These are phyloP conservation scores for Emiliania huxleyi DNA, from an alignment of 78 protist species.

Conservation along the genomic window DNA sequence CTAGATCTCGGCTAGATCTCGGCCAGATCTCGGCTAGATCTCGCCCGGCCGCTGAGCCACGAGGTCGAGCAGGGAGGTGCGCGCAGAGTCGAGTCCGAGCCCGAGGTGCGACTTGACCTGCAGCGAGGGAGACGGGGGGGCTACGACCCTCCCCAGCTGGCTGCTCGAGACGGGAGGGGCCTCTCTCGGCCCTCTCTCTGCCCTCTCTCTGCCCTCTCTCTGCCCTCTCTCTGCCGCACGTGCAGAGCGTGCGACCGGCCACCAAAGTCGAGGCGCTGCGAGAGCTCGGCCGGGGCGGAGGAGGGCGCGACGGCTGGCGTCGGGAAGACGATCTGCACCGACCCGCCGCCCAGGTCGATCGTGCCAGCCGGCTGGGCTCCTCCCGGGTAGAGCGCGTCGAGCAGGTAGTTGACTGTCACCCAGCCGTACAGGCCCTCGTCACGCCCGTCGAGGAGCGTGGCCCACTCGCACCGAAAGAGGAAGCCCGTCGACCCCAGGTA, in stretches of 20 bases:
- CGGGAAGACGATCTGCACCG: constrained; percentile 25
- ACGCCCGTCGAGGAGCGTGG: background rate
- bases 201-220: too few species aligned
- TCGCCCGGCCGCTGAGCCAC: too few species aligned
- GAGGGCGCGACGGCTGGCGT: too few species aligned
- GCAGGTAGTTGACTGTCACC: constrained; percentile 36
- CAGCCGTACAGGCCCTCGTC: constrained; percentile 39
- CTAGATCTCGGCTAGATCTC: too few species aligned
- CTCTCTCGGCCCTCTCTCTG: too few species aligned
- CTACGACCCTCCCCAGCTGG: too few species aligned
- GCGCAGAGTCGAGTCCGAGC: background rate
- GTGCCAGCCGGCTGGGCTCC: background rate
- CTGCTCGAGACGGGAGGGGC: too few species aligned
- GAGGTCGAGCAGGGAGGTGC: too few species aligned
- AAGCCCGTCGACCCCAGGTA: background rate
- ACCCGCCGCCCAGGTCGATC: constrained; percentile 42
- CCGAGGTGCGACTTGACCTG: constrained; percentile 17
- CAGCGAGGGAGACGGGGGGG: too few species aligned
- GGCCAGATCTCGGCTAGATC: too few species aligned
- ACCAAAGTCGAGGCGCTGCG: background rate
- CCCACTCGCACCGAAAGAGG: background rate
- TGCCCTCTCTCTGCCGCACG: too few species aligned
- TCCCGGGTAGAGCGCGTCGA: background rate
- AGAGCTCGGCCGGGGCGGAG: background rate
- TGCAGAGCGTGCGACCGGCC: background rate